Base-by-base conservation (phyloP, 2,329 filamentous ascomycete genomes). In the Exophiala alcalophila region DNA sequence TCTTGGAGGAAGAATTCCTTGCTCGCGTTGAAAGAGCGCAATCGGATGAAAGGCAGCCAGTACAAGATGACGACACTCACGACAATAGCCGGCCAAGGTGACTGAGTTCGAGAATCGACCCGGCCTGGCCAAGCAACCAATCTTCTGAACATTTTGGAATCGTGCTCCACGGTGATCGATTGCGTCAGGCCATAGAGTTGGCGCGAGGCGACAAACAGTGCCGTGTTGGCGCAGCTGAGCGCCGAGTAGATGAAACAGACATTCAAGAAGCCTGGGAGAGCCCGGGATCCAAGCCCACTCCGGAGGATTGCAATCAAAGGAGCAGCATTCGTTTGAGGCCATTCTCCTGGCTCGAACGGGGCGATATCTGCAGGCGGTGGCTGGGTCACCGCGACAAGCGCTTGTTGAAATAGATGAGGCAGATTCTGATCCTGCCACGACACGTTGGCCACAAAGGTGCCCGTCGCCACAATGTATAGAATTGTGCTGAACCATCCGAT, bases 21-120 rank as follows among this genome's bases (percentile, higher is more conserved):
- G n/a, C n/a, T n/a, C n/a, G 23, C 15, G 20, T 29, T 48, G 31
- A 36, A 49, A 5, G 20, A 40, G 4, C 31, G 15, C 9, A 69
- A 57, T 33, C 66, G 63, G 14, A 69, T 44, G 32, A 69, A 69
- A 2, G 67, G 67, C 7, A 69, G 60, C 67, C 66, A 70, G 39
- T 59, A 56, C 36, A 70, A 68, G n/a, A 65, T 33, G 2, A 64
- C 59, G 2, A 67, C 46, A 11, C 18, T 68, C 14, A 67, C 53
- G 5, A 67, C 50, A 50, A 69, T 60, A 2, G 67, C 65, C 2
- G 63, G 56, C 34, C 65, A 56, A 1, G 67, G 66, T 5, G 69
- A 65, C 49, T 23, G 38, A 27, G 7, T 54, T 36, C 7, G 41
- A 48, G 16, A 31, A 6, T 27, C 33, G 6, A 50, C 36, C 5